Evolutionary conservation across 2,329 filamentous ascomycete species (phyloP), one percentile per base, ranked within the genome.

Genomic region (Teratosphaeriaceae sp.): DNA sequence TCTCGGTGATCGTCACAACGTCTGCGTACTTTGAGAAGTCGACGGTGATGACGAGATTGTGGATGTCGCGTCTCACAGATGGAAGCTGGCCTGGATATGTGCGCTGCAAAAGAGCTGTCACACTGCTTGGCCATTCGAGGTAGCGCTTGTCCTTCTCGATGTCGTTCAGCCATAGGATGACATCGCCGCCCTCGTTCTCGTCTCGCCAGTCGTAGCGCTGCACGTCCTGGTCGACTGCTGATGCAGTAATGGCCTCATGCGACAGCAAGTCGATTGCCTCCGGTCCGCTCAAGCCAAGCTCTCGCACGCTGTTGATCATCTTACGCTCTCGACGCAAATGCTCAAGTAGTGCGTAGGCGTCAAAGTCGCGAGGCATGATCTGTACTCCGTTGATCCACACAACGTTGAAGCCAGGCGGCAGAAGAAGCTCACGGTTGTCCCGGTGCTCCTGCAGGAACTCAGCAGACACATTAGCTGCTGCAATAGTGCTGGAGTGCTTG

Each of bases 371-470:
- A 38, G 88, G 76, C 51, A 85, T 82, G 22, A 96, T 75, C 61
- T 96, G 90, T 4, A 94, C 75, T 4, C 92, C 92, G 57, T 98
- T 98, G 69, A 98, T 86, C 88, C 88, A 97, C 36, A 97, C 72
- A 2, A 84, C 75, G 60, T 94, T 97, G 56, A 79, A 75, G 0
- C 92, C 94, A 2, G 80, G 67, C 0, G 85, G 85, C 6, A 89
- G 74, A 41, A 85, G 71, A 5, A 75, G 65, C 24, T 74, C 74
- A 45, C 83, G 77, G 57, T 95, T 96, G 15, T 70, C 70, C 23
- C 70, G 65, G 56, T 92, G 83, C 63, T 96, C 90, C 1, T 71
- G 62, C 15, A 80, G 54, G 57, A 97, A 89, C 0, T 78, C 75
- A 2, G 75, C 67, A 0, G 85, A 84, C 1, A 81, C 72, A 51